Evolutionary conservation across 352 stramenopile species (phyloP).

Genomic region (Phytophthora tentaculata): DNA sequence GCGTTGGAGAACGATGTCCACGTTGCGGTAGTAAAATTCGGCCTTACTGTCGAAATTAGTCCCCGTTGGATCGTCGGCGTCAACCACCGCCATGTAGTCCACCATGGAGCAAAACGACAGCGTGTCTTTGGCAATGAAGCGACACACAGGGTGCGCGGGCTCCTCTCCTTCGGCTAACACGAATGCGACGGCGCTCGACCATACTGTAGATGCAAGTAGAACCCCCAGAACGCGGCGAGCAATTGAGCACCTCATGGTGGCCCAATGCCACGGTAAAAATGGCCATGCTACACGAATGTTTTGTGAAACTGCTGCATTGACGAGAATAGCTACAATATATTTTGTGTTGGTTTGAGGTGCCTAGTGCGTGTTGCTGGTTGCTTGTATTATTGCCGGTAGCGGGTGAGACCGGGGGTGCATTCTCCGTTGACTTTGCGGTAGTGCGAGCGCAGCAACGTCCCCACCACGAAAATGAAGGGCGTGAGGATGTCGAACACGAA

Average conservation of each 20-base stretch:
- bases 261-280: not conserved
- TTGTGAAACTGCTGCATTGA: conserved; percentile 29
- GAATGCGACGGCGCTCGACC: not conserved
- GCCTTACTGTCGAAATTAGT: conserved; percentile 61
- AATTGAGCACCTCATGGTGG: conserved; percentile 1
- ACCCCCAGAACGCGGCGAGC: conserved; percentile 1
- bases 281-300: not conserved
- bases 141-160: conserved; percentile 50
- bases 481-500: conserved; percentile 33
- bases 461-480: conserved; percentile 31
- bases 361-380: conserved; percentile 2
- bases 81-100: conserved; percentile 78
- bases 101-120: conserved; percentile 87
- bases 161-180: conserved; percentile 49
- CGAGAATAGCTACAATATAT: conserved; percentile 8
- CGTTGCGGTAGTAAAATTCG: conserved; percentile 81
- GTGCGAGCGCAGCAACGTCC: conserved; percentile 29
- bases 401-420: conserved; percentile 28
- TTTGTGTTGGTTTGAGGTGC: conserved; percentile 4
- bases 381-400: conserved; percentile 29
- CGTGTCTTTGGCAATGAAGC: conserved; percentile 60
- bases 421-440: conserved; percentile 38
- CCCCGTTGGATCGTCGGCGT: conserved; percentile 58
- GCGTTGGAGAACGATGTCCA: conserved; percentile 80
- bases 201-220: conserved; percentile 4